Evolutionary conservation across 1,139 yeast species (phyloP).

Genomic region (Lodderomyces beijingensis): DNA sequence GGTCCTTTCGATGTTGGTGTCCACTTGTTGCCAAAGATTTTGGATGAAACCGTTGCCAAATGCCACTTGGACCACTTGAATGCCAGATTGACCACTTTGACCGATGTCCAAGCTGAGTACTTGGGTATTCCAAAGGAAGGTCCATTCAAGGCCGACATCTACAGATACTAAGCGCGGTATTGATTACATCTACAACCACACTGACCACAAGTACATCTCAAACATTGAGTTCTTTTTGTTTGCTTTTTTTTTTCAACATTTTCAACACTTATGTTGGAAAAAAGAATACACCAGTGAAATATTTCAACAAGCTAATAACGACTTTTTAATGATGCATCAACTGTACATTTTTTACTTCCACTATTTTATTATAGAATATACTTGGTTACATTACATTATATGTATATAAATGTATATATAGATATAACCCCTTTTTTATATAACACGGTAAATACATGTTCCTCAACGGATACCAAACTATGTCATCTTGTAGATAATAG

Average conservation of each 20-base stretch:
- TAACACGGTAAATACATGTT: slow-evolving; percentile 5
- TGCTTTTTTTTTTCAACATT: no score
- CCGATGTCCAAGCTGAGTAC: slow-evolving; percentile 87
- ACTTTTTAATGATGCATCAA: slow-evolving; percentile 39
- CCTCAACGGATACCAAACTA: slow-evolving; percentile 12
- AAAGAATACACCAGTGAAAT: neutral
- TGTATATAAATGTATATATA: slow-evolving; percentile 9
- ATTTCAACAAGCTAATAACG: slow-evolving; percentile 3
- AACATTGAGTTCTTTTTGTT: no score
- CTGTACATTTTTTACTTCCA: slow-evolving; percentile 22
- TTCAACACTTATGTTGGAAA: slow-evolving; percentile 1
- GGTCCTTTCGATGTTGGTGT: slow-evolving; percentile 92
- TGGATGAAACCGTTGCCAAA: slow-evolving; percentile 98
- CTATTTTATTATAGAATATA: no score
- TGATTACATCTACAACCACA: no score
- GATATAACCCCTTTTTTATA: slow-evolving; percentile 6
- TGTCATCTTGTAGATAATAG: neutral
- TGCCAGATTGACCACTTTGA: slow-evolving; percentile 78
- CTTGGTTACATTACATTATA: slow-evolving; percentile 1
- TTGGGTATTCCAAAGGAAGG: slow-evolving; percentile 91
- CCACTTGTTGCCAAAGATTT: slow-evolving; percentile 95
- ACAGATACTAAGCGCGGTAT: slow-evolving; percentile 72
- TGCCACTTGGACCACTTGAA: slow-evolving; percentile 96
- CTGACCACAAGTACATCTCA: no score
- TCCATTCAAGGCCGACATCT: slow-evolving; percentile 97